Percentiles rank a stretch among this genome's conserved stretches.
These are phyloP conservation scores for Acrocalymma vagum DNA, from an alignment of 2,329 filamentous ascomycete species.

Conservation along the genomic window DNA sequence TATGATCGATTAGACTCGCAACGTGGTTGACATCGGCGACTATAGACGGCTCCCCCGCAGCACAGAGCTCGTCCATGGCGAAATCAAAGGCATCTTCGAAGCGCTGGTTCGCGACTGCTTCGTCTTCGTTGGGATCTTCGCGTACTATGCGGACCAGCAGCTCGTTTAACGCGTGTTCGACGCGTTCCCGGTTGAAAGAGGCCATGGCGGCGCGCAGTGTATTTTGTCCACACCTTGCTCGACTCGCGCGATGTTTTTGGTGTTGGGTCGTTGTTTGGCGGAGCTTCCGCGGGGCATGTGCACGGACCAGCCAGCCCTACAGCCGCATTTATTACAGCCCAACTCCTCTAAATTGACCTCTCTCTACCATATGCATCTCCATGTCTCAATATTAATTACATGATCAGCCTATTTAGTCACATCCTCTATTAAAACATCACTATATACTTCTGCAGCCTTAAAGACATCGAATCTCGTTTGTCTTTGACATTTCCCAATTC, in stretches of 20 bases:
- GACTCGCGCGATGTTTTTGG: too few species aligned
- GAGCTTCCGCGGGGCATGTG: slow-evolving; percentile 8
- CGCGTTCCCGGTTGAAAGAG: slow-evolving; percentile 62
- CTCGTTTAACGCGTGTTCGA: slow-evolving; percentile 81
- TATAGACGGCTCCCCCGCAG: slow-evolving; percentile 60
- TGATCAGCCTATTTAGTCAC: too few species aligned
- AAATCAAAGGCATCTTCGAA: slow-evolving; percentile 68
- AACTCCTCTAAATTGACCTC: too few species aligned
- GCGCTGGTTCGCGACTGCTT: slow-evolving; percentile 72
- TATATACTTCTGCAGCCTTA: too few species aligned
- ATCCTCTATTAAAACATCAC: too few species aligned
- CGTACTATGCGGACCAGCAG: slow-evolving; percentile 80
- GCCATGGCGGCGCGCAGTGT: slow-evolving; percentile 41
- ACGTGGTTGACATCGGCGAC: slow-evolving; percentile 87
- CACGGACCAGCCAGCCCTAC: too few species aligned
- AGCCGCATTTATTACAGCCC: too few species aligned
- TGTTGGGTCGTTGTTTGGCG: slow-evolving; percentile 9
- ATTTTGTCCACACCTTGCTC: slow-evolving; percentile 1
- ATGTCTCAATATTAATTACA: too few species aligned
- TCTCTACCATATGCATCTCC: too few species aligned
- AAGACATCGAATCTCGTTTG: too few species aligned
- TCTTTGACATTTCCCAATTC: too few species aligned
- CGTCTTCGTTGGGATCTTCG: slow-evolving; percentile 69
- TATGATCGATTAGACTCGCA: slow-evolving; percentile 82
- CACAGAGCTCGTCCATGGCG: slow-evolving; percentile 57